Conservation (phyloP, 345 rosid genomes). For the Ricinus communis region DNA sequence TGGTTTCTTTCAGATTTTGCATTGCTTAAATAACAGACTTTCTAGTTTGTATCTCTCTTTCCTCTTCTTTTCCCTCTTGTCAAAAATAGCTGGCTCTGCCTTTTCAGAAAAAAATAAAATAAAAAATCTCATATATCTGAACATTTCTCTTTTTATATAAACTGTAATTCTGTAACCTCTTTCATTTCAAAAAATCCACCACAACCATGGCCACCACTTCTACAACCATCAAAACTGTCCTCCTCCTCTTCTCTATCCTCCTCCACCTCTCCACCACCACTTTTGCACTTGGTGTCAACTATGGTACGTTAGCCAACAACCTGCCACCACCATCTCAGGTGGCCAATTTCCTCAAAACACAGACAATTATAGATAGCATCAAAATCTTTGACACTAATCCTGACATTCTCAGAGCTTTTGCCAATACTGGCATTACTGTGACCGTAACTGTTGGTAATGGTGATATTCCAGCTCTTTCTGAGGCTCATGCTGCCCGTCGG, state of each 20-base stretch:
- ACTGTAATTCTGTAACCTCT: neutral
- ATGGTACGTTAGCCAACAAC: conserved; percentile 70
- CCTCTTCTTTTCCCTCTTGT: neutral
- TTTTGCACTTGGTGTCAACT: conserved; percentile 71
- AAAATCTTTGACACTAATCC: conserved; percentile 71
- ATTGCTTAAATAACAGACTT: too few species aligned
- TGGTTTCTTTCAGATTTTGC: neutral
- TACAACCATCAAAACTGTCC: conserved; percentile 2
- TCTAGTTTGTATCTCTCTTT: neutral
- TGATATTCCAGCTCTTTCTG: conserved; percentile 53
- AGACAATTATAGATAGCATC: conserved; percentile 59
- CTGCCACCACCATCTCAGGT: conserved; percentile 72
- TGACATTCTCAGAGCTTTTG: conserved; percentile 67
- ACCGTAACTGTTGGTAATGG: conserved; percentile 59
- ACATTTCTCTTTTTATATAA: too few species aligned
- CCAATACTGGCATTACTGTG: conserved; percentile 53
- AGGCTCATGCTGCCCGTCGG: conserved; percentile 35
- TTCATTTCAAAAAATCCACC: neutral
- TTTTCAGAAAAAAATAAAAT: neutral
- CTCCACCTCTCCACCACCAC: conserved; percentile 39
- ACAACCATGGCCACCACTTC: neutral
- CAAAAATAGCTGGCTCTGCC: neutral
- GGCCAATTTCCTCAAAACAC: conserved; percentile 62
- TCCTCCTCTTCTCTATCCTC: conserved; percentile 33
- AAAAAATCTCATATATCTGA: too few species aligned